Evolutionary conservation across 345 rosid genomes (phyloP), one percentile per base, ranked within the genome.

Genomic region (Citrus sp.): DNA sequence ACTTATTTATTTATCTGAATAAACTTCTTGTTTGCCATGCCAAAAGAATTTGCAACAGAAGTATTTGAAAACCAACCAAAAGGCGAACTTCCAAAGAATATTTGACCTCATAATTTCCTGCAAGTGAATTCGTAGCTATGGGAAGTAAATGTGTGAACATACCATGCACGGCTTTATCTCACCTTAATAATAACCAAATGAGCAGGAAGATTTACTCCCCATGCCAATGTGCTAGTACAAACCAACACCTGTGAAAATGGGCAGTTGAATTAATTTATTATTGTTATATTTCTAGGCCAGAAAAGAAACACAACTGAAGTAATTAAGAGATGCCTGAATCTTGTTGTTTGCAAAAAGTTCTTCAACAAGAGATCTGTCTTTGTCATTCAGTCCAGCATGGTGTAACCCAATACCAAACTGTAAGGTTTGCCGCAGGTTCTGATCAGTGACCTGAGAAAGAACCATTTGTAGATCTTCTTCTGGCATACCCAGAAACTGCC

Each of bases 171-270:
- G 61, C 38, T 81, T 69, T 55, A 14, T 22, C 83, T 77, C 78
- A 95, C 99, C 98, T 95, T 95, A 82, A 93, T 93, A 78, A 95
- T 95, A 80, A 95, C 99, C 79, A 95, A 87, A 89, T 95, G 97
- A 72, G 99, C 99, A 62, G 99, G 99, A 81, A 93, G 90, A 80
- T 95, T 95, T 80, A 95, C 98, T 70, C 98, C 99, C 98, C 99
- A 95, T 51, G 99, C 98, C 78, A 93, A 84, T 34, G 99, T 95
- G 85, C 98, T 95, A 76, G 99, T 95, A 80, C 96, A 92, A 79
- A 95, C 94, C 89, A 95, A 85, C 60, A 95, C 98, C 99, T 95
- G 76, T 38, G 9, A 34, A 64, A 14, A 59, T 27, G 28, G 16
- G 28, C 27, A 66, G 49, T 42, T 22, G 46, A 21, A 34, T 54